Base-by-base conservation (phyloP, 2,329 filamentous ascomycete species). In the Kalmusia sp. region DNA sequence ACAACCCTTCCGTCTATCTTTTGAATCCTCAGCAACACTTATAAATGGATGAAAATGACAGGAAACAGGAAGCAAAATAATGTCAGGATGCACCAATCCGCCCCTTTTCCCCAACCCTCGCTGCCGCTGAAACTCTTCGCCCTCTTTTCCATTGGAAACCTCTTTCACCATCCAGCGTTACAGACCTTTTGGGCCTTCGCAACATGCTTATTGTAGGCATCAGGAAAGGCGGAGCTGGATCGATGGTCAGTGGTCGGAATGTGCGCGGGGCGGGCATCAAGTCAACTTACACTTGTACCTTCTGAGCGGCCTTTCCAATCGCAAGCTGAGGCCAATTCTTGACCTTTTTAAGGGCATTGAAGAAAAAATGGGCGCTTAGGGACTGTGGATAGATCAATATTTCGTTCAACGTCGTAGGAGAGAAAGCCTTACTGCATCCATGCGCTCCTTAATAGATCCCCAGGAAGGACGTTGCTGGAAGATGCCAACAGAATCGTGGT, bases 401-500 rank as follows among this genome's bases (percentile, higher is more conserved):
- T 12, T 8, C 12, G 24, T 27, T 49, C 17, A 11, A 6, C 34
- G 3, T 11, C 11, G 3, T 31, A 6, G 15, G 9, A 2, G 17
- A 1, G 2, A 25, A n/a, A 2, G 21, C 11, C 44, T 37, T 51
- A 51, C 48, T 22, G 50, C 35, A 28, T 52, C 39, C 50, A 52
- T 52, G 4, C 50, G 35, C 5, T 52, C 50, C 15, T 52, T 40
- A 4, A 38, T 41, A 9, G 43, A 25, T 14, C 50, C 50, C 50
- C 50, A 52, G 6, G 27, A 33, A 34, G 50, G 50, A 9, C 50
- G 43, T 14, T 52, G 50, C 27, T 52, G 50, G 25, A 52, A 52
- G 27, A 52, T 52, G 21, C 50, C 43, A 4, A 52, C 50, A 27
- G 50, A 52, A 19, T 52, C 50, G 15, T 52, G 50, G 22, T 52